Base-by-base conservation (phyloP, 345 rosid genomes). In the Capsella bursapastoris region DNA sequence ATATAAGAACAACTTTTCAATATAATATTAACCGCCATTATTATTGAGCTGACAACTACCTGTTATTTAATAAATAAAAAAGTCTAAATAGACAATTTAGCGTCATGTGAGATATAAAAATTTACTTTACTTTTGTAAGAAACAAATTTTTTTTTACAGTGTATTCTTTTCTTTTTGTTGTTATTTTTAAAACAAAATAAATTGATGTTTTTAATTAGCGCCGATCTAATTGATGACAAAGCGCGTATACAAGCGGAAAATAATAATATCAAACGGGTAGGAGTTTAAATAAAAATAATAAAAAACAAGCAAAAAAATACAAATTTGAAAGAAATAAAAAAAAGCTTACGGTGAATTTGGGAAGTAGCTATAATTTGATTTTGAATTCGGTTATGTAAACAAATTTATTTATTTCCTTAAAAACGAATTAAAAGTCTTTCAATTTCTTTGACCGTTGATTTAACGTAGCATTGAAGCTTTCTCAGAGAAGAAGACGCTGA, bases 361-460 rank as follows among this genome's bases (percentile, higher is more conserved):
- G 14, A 49, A 38, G 44, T 38, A 37, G 75, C 59, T 32, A 11
- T 22, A 28, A 16, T 67, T 41, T 51, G 64, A 60, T 37, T 43
- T 51, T 18, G 25, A 0, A 29, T 60, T 68, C 57, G 8, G 8
- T 68, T 75, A 68, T 52, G 49, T 49, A 22, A 32, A 51, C 0
- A 32, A 28, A 59, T 50, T 41, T 14, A 31, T 41, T 51, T 25
- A 10, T 68, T 41, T 22, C 41, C 63, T 32, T 68, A 9, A 57
- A 49, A 74, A 66, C 18, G 44, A 62, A 62, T 64, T 51, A 60
- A 75, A 60, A 44, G n/a, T 29, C 37, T 59, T 65, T 22, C 15
- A n/a, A 52, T 68, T 75, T 75, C 64, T n/a, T 75, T 75, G 79
- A 75, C 74, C 79, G 79, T 75, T 68, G 57, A 75, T 75, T 75